Conservation (phyloP, 169 alveolate species). For the Cryptosporidium sp. region DNA sequence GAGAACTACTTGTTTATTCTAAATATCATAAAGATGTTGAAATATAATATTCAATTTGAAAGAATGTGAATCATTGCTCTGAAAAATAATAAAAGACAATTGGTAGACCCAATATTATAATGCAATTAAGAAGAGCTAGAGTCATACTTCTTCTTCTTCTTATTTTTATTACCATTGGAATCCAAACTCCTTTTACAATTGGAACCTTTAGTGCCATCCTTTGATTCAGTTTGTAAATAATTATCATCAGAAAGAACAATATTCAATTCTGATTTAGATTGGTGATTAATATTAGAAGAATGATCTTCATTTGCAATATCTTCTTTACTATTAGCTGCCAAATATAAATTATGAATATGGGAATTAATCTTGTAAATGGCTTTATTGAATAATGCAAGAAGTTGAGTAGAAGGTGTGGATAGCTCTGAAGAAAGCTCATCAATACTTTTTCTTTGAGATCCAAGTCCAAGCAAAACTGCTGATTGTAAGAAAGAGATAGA, state of each 20-base stretch:
- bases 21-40: not conserved
- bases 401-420: constrained; percentile 68
- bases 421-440: constrained; percentile 50
- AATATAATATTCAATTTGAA: not conserved
- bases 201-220: not conserved
- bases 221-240: not conserved
- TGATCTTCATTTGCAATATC: not conserved
- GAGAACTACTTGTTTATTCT: not conserved
- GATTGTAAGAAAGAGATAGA: constrained; percentile 58
- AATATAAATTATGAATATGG: constrained; percentile 13
- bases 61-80: not conserved
- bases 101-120: not conserved
- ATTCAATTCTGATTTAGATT: not conserved
- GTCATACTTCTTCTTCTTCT: constrained; percentile 3
- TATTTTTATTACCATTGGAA: constrained; percentile 5
- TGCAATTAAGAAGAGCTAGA: not conserved
- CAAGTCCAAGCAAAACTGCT: constrained; percentile 68
- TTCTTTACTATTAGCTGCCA: constrained; percentile 1
- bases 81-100: too few relatives aligned
- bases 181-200: not conserved
- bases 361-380: constrained; percentile 60
- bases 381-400: constrained; percentile 54
- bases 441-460: constrained; percentile 67
- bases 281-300: not conserved
- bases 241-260: not conserved